These are phyloP conservation scores for Scytalidium lignicola DNA, from an alignment of 2,329 filamentous ascomycete genomes.

Conservation along the genomic window DNA sequence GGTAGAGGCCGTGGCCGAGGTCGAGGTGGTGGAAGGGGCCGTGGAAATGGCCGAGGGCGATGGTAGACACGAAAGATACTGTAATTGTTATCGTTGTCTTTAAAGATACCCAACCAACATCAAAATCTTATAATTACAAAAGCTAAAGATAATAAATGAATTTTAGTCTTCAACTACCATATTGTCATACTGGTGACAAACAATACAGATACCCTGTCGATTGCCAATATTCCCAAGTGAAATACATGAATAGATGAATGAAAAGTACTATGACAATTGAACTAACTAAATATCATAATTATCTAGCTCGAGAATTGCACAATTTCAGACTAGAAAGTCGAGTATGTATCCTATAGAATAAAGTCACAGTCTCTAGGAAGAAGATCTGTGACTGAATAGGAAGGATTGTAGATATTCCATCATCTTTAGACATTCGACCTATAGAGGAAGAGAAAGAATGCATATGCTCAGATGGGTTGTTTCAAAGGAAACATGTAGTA, in stretches of 20 bases:
- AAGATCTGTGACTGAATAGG: conserved; percentile 18
- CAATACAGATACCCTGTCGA: no score
- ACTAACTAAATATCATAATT: no score
- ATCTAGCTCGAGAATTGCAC: no score
- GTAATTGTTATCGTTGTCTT: conserved; percentile 8
- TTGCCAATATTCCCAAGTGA: no score
- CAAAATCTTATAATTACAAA: no score
- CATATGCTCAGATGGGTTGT: conserved; percentile 31
- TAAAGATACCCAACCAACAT: no score
- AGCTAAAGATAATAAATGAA: no score
- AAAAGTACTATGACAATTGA: no score
- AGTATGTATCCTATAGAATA: conserved; percentile 21
- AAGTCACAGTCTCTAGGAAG: conserved; percentile 14
- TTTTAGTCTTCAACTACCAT: no score
- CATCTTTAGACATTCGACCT: conserved; percentile 30
- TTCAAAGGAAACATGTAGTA: neutral
- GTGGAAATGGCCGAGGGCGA: conserved; percentile 27
- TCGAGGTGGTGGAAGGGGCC: conserved; percentile 31
- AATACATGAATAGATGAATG: no score
- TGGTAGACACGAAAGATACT: neutral
- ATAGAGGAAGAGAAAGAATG: conserved; percentile 25
- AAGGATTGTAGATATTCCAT: conserved; percentile 26
- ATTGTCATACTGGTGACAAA: no score
- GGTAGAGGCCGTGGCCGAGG: conserved; percentile 28
- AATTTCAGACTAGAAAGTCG: neutral